Evolutionary conservation across 345 rosid species (phyloP).

Genomic region (Salix purpurea): DNA sequence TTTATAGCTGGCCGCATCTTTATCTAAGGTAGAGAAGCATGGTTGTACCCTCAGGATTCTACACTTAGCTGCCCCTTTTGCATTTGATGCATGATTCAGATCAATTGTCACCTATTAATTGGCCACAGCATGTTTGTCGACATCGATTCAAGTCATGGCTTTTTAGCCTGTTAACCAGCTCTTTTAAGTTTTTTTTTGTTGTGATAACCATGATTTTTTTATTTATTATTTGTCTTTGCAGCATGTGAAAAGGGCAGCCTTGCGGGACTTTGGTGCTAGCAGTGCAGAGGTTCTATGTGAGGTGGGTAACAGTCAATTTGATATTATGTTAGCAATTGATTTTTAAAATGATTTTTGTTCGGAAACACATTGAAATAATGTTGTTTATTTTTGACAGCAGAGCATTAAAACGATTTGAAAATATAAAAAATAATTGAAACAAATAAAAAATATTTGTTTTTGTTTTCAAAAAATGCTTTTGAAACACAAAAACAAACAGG

Average conservation of each 20-base stretch:
- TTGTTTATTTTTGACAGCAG: too few relatives aligned
- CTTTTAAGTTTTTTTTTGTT: neutral
- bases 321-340: neutral
- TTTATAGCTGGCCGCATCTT: neutral
- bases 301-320: conserved; percentile 32
- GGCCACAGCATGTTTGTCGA: neutral
- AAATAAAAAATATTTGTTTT: too few relatives aligned
- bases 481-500: too few relatives aligned
- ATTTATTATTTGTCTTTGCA: conserved; percentile 22
- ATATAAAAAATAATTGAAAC: too few relatives aligned
- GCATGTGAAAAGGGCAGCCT: conserved; percentile 74
- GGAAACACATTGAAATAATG: too few relatives aligned
- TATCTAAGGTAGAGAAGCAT: neutral
- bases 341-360: too few relatives aligned
- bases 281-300: conserved; percentile 88
- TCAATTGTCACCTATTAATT: neutral
- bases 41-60: neutral
- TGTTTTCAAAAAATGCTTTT: too few relatives aligned
- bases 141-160: neutral
- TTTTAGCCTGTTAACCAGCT: neutral
- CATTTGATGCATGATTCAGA: neutral
- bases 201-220: conserved; percentile 1
- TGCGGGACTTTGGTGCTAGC: conserved; percentile 68
- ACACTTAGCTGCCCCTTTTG: neutral
- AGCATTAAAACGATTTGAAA: too few relatives aligned